phyloP scores from a whole-genome alignment of 306 rosid genomes.

The Datisca glomerata region DNA sequence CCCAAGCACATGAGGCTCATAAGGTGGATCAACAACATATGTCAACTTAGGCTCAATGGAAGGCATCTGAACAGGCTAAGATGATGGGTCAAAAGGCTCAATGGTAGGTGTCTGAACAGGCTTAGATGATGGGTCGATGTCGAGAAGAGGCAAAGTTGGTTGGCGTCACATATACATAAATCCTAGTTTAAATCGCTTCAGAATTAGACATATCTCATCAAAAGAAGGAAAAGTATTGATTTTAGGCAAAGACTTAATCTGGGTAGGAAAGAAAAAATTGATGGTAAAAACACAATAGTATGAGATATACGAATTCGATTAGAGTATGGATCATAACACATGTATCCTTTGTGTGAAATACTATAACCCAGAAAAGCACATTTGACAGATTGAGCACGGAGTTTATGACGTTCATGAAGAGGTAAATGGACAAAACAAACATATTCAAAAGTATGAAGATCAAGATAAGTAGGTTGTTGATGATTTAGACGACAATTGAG shows the following conservation, averaged over 20 bases:
- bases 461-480: background rate
- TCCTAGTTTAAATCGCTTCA: background rate
- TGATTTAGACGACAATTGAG: background rate
- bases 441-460: background rate
- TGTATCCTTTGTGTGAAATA: background rate
- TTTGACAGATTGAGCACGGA: background rate
- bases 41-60: too few relatives aligned
- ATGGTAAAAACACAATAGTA: background rate
- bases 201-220: background rate
- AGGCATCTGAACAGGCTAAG: too few relatives aligned
- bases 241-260: too few relatives aligned
- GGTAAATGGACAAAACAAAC: background rate
- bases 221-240: background rate
- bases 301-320: constrained; percentile 1
- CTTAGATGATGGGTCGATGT: background rate
- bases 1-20: background rate
- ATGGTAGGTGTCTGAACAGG: background rate
- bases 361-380: background rate
- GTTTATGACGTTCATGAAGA: background rate
- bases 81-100: too few relatives aligned
- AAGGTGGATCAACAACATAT: background rate
- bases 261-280: background rate
- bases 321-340: background rate
- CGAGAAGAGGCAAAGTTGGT: background rate
- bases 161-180: background rate